Evolutionary conservation across 2,329 filamentous ascomycete genomes (phyloP).

Genomic region (Colletotrichum filicis): DNA sequence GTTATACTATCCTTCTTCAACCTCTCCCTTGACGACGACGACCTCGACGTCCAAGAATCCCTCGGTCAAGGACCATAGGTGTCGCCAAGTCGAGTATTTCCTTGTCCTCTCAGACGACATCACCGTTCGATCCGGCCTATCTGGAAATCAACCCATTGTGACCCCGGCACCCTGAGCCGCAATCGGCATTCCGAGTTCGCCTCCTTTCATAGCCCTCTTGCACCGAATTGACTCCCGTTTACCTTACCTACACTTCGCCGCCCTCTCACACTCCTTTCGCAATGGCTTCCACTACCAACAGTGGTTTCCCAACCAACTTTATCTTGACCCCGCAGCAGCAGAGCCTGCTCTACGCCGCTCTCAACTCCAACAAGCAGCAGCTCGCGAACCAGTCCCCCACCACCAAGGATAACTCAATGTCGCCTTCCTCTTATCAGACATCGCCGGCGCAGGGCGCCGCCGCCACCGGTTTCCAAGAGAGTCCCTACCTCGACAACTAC

Average conservation of each 20-base stretch:
- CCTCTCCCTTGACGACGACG: not conserved
- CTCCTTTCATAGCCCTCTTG: constrained; percentile 16
- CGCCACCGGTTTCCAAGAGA: constrained; percentile 71
- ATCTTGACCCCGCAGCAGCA: constrained; percentile 82
- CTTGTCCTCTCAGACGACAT: not conserved
- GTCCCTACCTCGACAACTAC: constrained; percentile 82
- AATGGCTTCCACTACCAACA: constrained; percentile 63
- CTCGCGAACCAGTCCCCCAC: constrained; percentile 48
- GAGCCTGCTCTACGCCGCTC: constrained; percentile 78
- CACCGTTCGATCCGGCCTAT: constrained; percentile 2
- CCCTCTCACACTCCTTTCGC: constrained; percentile 35
- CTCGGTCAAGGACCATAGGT: constrained; percentile 5
- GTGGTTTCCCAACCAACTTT: constrained; percentile 64
- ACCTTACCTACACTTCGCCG: constrained; percentile 19
- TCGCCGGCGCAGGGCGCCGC: constrained; percentile 58
- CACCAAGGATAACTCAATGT: constrained; percentile 54
- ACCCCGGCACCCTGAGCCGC: constrained; percentile 31
- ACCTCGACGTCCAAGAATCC: not conserved
- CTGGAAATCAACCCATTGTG: constrained; percentile 11
- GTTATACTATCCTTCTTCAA: constrained; percentile 1
- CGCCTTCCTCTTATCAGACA: constrained; percentile 60
- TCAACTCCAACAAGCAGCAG: constrained; percentile 73
- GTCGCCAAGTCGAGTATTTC: constrained; percentile 3
- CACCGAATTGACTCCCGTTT: constrained; percentile 17
- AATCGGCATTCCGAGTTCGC: constrained; percentile 31